Base-by-base conservation (phyloP, 2,329 filamentous ascomycete species). In the Epichloe uncinata region DNA sequence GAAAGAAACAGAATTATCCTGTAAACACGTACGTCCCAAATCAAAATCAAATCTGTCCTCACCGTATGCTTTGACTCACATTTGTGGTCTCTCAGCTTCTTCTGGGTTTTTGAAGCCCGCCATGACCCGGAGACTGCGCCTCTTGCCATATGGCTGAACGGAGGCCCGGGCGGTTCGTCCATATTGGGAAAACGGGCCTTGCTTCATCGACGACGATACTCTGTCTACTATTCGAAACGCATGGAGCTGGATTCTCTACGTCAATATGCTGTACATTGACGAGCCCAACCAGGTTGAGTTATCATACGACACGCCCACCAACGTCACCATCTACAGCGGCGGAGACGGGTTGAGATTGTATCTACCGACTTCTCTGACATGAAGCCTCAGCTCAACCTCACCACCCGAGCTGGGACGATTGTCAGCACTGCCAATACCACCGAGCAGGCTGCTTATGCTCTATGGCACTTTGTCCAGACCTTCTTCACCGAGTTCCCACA, bases 211-310 rank as follows among this genome's bases (percentile, higher is more conserved):
- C 48, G 60, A 73, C 53, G 66, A 74, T 47, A 69, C 68, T 40
- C 72, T 76, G 50, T 70, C 71, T 26, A 81, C 77, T 0, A 65
- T 71, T 22, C 20, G 1, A 1, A 20, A 79, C 51, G 70, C 76
- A 48, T 84, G 77, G 75, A 78, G 79, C 40, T 85, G 80, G 81
- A 81, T 84, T 62, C 71, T 65, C 36, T 63, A 66, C 48, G 69
- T 69, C 52, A 73, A 73, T 54, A 69, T 73, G 68, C 67, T 81
- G 8, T 80, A 75, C 63, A 73, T 80, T 50, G 73, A 77, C 59
- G 70, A 75, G 74, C 82, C 81, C 11, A 80, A 81, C 52, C 81
- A 86, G 61, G 77, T 85, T 37, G 78, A 79, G 40, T 80, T 84
- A 55, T 84, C 81, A 1, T 81, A 78, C 60, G 85, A 87, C 59